Conservation (phyloP, 169 alveolate species). For the Plasmodium adleri region DNA sequence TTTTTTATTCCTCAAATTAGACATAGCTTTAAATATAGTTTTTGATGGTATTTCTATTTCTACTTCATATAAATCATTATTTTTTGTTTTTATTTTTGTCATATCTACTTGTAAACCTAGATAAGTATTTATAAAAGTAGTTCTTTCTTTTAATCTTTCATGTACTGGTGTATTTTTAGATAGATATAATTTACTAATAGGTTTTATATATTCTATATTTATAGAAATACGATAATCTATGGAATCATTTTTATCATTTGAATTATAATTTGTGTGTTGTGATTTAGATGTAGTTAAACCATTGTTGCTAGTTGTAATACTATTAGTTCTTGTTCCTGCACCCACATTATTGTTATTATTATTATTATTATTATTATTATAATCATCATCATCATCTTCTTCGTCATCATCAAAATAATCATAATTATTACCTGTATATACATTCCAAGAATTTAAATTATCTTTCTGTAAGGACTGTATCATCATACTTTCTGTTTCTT, state of each 20-base stretch:
- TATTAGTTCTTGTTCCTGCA: not conserved
- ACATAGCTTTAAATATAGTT: constrained; percentile 66
- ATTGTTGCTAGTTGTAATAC: too few relatives aligned
- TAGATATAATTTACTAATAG: constrained; percentile 54
- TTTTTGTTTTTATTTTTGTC: constrained; percentile 49
- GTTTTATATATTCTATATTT: constrained; percentile 50
- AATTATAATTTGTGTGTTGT: not conserved
- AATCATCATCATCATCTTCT: constrained; percentile 24
- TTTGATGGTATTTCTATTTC: constrained; percentile 74
- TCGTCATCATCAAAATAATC: constrained; percentile 69
- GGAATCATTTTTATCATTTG: constrained; percentile 12
- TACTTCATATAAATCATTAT: constrained; percentile 51
- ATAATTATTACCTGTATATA: constrained; percentile 50
- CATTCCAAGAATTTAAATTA: constrained; percentile 69
- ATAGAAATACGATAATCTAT: constrained; percentile 69
- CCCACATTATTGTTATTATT: not conserved
- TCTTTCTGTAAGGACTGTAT: constrained; percentile 41
- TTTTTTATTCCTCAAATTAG: constrained; percentile 63
- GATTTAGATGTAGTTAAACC: not conserved
- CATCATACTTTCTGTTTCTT: constrained; percentile 35
- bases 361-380: not conserved
- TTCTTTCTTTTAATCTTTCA: constrained; percentile 67
- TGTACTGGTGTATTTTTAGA: constrained; percentile 63
- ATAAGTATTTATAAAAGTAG: constrained; percentile 49
- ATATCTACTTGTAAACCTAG: constrained; percentile 66